Evolutionary conservation across 202 grass and related monocot genomes (phyloP).

Genomic region (Dendrocalamus latiflorus): DNA sequence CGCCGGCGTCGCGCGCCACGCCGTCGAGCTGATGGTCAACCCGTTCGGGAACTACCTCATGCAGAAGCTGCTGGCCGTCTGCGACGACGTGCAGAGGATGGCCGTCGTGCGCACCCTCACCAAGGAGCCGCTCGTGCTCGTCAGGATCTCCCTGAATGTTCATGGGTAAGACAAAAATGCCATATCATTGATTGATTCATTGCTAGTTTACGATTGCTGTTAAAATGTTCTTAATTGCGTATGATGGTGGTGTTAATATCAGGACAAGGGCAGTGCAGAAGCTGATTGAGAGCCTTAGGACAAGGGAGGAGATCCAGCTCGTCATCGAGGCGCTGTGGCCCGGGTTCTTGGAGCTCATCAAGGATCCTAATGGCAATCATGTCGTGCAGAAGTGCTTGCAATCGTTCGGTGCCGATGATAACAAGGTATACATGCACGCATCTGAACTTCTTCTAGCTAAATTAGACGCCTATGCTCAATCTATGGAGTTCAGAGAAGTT

Average conservation of each 20-base stretch:
- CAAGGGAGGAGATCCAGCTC: slow-evolving; percentile 54
- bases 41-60: slow-evolving; percentile 92
- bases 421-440: slow-evolving; percentile 49
- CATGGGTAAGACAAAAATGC: slow-evolving; percentile 57
- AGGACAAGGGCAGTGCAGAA: slow-evolving; percentile 87
- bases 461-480: background rate
- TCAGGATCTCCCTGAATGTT: slow-evolving; percentile 67
- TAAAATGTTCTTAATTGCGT: background rate
- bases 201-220: background rate
- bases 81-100: slow-evolving; percentile 64
- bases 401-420: slow-evolving; percentile 51
- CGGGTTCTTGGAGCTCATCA: slow-evolving; percentile 74
- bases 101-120: slow-evolving; percentile 47
- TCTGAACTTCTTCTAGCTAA: background rate
- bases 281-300: slow-evolving; percentile 71
- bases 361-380: slow-evolving; percentile 89
- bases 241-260: slow-evolving; percentile 3
- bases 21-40: slow-evolving; percentile 70
- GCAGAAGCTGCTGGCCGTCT: slow-evolving; percentile 83
- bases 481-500: background rate
- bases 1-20: slow-evolving; percentile 53
- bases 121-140: slow-evolving; percentile 38
- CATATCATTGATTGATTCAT: background rate
- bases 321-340: slow-evolving; percentile 53
- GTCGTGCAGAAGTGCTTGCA: slow-evolving; percentile 79